Conservation (phyloP, 169 alveolate species). For the Plasmodium falciparum region DNA sequence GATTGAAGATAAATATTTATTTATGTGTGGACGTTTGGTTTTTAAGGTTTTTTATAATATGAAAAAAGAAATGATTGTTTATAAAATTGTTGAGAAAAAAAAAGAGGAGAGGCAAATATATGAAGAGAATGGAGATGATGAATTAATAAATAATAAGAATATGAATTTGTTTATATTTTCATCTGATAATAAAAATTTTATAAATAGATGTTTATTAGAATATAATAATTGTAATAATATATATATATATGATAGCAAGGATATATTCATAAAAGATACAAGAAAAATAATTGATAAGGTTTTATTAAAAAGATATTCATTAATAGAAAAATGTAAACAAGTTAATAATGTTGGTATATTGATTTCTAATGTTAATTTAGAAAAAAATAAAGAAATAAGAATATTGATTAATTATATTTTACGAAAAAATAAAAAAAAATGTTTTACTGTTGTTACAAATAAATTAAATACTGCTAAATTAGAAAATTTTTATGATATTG, state of each 20-base stretch:
- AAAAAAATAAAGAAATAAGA: constrained; percentile 65
- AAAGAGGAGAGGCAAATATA: not conserved
- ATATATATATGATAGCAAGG: constrained; percentile 6
- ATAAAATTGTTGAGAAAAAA: constrained; percentile 17
- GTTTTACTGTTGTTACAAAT: constrained; percentile 78
- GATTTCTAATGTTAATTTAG: constrained; percentile 68
- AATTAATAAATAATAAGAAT: not conserved
- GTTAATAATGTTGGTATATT: constrained; percentile 79
- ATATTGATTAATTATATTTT: constrained; percentile 55
- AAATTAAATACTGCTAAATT: constrained; percentile 83
- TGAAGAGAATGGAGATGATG: not conserved
- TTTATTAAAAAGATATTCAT: constrained; percentile 73
- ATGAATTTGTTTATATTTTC: constrained; percentile 30
- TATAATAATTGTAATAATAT: constrained; percentile 8
- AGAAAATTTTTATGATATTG: constrained; percentile 81
- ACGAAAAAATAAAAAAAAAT: constrained; percentile 57
- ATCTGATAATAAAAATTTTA: constrained; percentile 7
- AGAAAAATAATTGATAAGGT: constrained; percentile 19
- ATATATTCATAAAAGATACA: not conserved
- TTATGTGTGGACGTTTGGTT: constrained; percentile 51
- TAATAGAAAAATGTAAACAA: constrained; percentile 78
- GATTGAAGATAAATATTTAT: constrained; percentile 10
- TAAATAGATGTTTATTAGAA: constrained; percentile 33
- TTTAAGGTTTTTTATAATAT: constrained; percentile 17
- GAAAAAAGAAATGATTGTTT: constrained; percentile 10